A percentile compares a stretch with the other conserved stretches of the same genome.
Conservation (phyloP, 176 grass and related monocot genomes). For the Rhynchospora tenuis region DNA sequence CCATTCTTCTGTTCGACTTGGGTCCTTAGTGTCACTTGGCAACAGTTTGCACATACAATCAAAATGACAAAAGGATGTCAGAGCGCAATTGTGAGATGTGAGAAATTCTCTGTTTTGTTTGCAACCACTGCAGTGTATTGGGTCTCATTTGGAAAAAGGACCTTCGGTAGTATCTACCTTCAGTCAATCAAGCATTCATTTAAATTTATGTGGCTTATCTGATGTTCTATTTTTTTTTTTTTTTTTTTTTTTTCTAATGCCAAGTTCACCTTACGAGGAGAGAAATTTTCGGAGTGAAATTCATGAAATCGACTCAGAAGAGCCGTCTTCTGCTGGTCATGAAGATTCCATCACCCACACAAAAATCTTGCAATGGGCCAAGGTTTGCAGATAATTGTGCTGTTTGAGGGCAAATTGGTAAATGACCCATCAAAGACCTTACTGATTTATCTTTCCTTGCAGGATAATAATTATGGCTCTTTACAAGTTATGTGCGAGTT, state of each 20-base stretch:
- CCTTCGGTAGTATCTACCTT: constrained; percentile 10
- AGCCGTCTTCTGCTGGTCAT: constrained; percentile 81
- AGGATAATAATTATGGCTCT: constrained; percentile 86
- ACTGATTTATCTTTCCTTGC: constrained; percentile 27
- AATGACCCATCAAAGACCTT: constrained; percentile 3
- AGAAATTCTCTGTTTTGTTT: neutral
- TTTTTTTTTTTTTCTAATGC: neutral
- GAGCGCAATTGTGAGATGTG: neutral
- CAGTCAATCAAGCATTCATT: neutral
- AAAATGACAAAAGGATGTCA: neutral
- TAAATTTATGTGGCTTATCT: neutral
- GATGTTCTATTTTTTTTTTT: neutral
- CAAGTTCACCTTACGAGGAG: constrained; percentile 49
- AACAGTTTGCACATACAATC: neutral
- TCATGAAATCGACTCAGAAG: constrained; percentile 54
- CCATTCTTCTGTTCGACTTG: neutral
- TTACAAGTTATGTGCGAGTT: constrained; percentile 86
- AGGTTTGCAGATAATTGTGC: constrained; percentile 40
- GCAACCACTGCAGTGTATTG: neutral
- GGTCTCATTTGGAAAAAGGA: neutral
- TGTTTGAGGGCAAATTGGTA: neutral
- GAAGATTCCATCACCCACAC: constrained; percentile 55
- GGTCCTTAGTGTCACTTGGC: neutral
- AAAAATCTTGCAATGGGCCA: constrained; percentile 83
- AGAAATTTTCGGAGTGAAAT: constrained; percentile 52